Evolutionary conservation across 1,139 yeast genomes (phyloP).

Genomic region (Geotrichum phurueaensis): DNA sequence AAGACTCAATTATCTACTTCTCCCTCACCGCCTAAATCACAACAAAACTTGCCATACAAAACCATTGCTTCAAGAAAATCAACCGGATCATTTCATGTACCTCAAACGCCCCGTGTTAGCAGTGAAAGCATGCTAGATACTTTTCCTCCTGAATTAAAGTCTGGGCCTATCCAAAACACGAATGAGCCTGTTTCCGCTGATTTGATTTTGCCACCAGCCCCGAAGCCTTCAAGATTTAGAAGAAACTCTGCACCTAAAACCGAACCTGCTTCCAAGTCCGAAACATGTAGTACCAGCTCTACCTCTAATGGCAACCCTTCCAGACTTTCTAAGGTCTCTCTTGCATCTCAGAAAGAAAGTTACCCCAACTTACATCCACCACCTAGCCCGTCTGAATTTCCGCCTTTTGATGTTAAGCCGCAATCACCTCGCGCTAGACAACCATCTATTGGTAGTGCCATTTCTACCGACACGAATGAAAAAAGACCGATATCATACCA

Average conservation of each 20-base stretch:
- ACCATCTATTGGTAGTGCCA: neutral
- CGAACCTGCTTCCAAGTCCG: neutral
- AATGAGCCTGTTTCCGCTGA: neutral
- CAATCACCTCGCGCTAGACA: neutral
- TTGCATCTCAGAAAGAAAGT: neutral
- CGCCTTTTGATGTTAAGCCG: neutral
- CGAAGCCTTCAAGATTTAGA: neutral
- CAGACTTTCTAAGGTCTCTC: neutral
- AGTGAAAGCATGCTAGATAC: neutral
- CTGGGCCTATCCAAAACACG: neutral
- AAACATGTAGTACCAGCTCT: neutral
- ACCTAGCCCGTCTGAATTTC: neutral
- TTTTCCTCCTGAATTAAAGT: neutral
- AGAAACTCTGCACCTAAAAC: neutral
- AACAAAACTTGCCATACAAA: neutral
- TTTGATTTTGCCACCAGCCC: neutral
- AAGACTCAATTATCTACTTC: neutral
- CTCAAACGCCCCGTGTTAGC: neutral
- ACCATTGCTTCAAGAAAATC: neutral
- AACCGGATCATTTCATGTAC: slow-evolving; percentile 1
- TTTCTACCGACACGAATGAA: neutral
- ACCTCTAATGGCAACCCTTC: neutral
- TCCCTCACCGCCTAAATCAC: neutral
- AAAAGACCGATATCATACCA: neutral
- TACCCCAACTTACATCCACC: neutral